These are phyloP conservation scores for Geoglossum glabrum DNA, from an alignment of 495 filamentous ascomycete genomes.

Conservation along the genomic window DNA sequence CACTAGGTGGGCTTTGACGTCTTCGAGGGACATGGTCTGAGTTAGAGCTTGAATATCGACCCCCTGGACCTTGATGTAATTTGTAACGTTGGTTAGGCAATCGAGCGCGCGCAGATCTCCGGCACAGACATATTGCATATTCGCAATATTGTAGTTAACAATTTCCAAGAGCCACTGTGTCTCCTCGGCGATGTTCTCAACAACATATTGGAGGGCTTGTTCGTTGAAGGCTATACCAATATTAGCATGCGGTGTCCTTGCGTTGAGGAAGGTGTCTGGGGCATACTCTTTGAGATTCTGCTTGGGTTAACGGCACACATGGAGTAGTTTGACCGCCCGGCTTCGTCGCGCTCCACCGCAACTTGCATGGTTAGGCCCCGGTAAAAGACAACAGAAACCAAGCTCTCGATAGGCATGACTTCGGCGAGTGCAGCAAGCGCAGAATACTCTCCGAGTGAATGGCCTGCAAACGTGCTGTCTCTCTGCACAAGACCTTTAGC, in stretches of 20 bases:
- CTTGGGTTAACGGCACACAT: constrained; percentile 99
- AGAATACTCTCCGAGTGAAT: constrained; percentile 96
- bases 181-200: constrained; percentile 76
- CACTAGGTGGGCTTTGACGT: constrained; percentile 65
- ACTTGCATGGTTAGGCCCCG: constrained; percentile 98
- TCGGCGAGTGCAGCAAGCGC: constrained; percentile 90
- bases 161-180: constrained; percentile 94
- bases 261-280: neutral
- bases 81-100: constrained; percentile 75
- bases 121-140: constrained; percentile 96
- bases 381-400: constrained; percentile 98
- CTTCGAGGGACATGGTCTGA: constrained; percentile 60
- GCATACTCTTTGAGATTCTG: constrained; percentile 62
- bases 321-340: constrained; percentile 85
- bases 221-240: constrained; percentile 54
- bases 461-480: constrained; percentile 91
- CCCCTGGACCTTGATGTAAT: constrained; percentile 87
- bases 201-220: constrained; percentile 83
- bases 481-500: constrained; percentile 87
- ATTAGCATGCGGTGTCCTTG: neutral
- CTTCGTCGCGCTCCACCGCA: constrained; percentile 85
- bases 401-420: constrained; percentile 95
- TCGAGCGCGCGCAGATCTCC: constrained; percentile 93
- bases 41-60: constrained; percentile 89
- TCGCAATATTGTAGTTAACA: constrained; percentile 97